phyloP scores from a whole-genome alignment of 495 filamentous ascomycete species.

The Platismatia glauca region DNA sequence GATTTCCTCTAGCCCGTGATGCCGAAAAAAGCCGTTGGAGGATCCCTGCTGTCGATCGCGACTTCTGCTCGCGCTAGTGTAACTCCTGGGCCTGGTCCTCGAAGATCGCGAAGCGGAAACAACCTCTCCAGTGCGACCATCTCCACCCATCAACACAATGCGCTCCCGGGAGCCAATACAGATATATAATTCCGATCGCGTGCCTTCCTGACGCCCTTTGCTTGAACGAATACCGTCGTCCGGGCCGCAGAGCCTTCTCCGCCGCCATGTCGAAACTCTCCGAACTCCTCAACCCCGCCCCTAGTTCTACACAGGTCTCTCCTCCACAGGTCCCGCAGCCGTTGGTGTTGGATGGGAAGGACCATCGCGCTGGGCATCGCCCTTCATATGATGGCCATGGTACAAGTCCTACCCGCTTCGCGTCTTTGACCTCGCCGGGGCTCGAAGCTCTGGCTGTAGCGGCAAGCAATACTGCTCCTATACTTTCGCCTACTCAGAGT shows the following conservation, averaged over 20 bases:
- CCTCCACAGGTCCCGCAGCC: constrained; percentile 14
- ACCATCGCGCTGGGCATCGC: constrained; percentile 6
- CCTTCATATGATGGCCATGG: constrained; percentile 4
- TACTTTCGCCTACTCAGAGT: constrained; percentile 20
- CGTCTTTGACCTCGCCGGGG: constrained; percentile 22
- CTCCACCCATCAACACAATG: not conserved
- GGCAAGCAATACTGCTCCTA: constrained; percentile 23
- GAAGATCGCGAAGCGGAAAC: constrained; percentile 5
- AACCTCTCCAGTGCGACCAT: not conserved
- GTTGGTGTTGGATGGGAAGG: constrained; percentile 8
- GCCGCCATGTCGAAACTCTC: constrained; percentile 21
- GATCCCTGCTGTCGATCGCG: constrained; percentile 10
- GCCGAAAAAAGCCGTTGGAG: not conserved
- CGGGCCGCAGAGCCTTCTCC: not conserved
- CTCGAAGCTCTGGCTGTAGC: constrained; percentile 26
- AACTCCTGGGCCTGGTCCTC: not conserved
- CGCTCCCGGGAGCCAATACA: not conserved
- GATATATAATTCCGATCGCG: not conserved
- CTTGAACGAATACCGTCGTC: not conserved
- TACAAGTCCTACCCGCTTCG: constrained; percentile 7
- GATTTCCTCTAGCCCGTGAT: not conserved
- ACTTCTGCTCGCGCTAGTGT: not conserved
- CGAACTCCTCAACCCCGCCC: constrained; percentile 22
- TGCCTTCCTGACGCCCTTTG: not conserved
- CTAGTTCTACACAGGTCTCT: not conserved